Conservation (phyloP, 441 rosid genomes). For the Eruca vesicaria region DNA sequence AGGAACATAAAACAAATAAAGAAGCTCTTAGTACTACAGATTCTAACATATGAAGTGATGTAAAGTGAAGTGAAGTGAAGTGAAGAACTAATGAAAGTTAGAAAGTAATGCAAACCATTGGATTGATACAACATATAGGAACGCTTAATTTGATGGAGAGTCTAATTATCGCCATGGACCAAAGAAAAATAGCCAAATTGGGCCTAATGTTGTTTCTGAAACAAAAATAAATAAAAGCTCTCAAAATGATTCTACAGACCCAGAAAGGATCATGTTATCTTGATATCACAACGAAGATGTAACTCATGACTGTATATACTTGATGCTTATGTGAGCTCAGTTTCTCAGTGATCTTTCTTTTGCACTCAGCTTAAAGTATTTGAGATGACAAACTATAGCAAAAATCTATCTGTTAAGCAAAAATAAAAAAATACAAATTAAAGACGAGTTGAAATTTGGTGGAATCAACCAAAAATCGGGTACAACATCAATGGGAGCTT, state of each 20-base stretch:
- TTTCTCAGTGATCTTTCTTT: not conserved
- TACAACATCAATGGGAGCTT: not conserved
- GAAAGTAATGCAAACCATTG: not conserved
- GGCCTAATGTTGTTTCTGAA: not conserved
- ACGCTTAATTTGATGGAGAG: not conserved
- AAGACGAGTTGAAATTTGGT: not conserved
- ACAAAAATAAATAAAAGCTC: not conserved
- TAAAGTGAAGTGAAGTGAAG: not conserved
- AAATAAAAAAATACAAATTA: not conserved
- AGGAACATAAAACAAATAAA: not conserved
- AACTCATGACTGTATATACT: not conserved
- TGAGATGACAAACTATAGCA: not conserved
- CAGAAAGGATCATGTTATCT: not conserved
- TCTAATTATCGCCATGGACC: not conserved
- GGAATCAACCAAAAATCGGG: not conserved
- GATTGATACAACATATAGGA: not conserved
- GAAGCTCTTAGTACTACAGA: not conserved
- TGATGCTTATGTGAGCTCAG: not conserved
- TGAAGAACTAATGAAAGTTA: not conserved
- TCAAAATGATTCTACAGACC: not conserved
- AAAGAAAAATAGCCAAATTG: not conserved
- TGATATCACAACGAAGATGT: not conserved
- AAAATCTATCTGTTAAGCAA: not conserved
- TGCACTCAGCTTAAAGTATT: not conserved
- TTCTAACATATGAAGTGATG: not conserved